Conservation (phyloP, 2,329 filamentous ascomycete species). For the Fusarium paranaense region DNA sequence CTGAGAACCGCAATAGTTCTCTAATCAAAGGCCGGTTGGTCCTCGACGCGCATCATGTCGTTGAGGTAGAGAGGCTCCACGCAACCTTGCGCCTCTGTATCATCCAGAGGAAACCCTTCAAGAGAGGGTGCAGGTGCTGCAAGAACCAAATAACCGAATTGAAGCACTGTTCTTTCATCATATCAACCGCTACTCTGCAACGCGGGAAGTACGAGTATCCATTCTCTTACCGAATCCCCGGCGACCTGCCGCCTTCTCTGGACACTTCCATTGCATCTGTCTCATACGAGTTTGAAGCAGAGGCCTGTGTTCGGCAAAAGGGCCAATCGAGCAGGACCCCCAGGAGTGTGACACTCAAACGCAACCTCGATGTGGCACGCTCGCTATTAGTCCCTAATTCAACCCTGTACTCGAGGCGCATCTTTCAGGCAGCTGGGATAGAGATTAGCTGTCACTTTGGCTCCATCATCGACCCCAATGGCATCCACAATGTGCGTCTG, state of each 20-base stretch:
- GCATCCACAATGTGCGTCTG: slow-evolving; percentile 65
- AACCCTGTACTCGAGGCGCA: slow-evolving; percentile 76
- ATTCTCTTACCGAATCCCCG: slow-evolving; percentile 86
- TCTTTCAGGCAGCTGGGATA: slow-evolving; percentile 92
- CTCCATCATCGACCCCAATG: slow-evolving; percentile 83
- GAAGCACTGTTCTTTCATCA: slow-evolving; percentile 27
- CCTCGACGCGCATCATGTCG: not conserved
- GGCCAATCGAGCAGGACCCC: slow-evolving; percentile 46
- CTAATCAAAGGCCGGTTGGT: slow-evolving; percentile 15
- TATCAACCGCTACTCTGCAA: not conserved
- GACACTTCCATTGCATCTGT: slow-evolving; percentile 78
- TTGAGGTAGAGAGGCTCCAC: slow-evolving; percentile 19
- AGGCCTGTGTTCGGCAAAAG: slow-evolving; percentile 68
- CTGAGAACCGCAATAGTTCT: not conserved
- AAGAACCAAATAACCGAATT: slow-evolving; percentile 28
- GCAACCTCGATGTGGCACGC: slow-evolving; percentile 78
- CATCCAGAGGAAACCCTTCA: slow-evolving; percentile 27
- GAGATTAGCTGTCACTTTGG: slow-evolving; percentile 84
- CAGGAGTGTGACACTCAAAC: slow-evolving; percentile 70
- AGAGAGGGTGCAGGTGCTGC: slow-evolving; percentile 23
- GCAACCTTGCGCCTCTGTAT: slow-evolving; percentile 6
- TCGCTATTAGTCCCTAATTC: slow-evolving; percentile 77
- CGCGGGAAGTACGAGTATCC: slow-evolving; percentile 67
- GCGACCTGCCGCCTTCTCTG: slow-evolving; percentile 83
- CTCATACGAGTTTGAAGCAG: slow-evolving; percentile 80